Conservation (phyloP, 2,329 filamentous ascomycete genomes). For the Corinectria fuckeliana region DNA sequence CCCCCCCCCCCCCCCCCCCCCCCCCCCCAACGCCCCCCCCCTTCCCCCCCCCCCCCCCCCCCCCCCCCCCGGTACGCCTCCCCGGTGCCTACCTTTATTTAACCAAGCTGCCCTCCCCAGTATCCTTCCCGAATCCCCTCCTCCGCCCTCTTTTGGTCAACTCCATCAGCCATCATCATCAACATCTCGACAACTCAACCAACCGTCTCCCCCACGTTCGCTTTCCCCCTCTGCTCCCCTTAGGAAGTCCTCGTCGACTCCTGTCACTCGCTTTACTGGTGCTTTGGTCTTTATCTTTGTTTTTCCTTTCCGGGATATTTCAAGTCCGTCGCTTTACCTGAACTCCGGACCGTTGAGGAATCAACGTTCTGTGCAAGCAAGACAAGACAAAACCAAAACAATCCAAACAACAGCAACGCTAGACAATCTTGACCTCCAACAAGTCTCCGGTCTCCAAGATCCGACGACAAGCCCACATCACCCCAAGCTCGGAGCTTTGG, state of each 20-base stretch:
- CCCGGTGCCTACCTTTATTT: conserved; percentile 40
- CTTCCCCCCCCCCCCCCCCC: conserved; percentile 20
- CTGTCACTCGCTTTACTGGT: conserved; percentile 74
- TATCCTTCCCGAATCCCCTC: conserved; percentile 34
- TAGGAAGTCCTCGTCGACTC: conserved; percentile 78
- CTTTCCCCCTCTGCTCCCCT: conserved; percentile 52
- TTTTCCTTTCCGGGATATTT: conserved; percentile 41
- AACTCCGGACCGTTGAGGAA: conserved; percentile 27
- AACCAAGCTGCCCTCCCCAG: conserved; percentile 39
- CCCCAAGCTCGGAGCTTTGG: conserved; percentile 19
- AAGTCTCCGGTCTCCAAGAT: conserved; percentile 20
- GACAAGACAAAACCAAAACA: conserved; percentile 19
- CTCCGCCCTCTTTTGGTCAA: conserved; percentile 37
- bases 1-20: conserved; percentile 24
- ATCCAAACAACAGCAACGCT: conserved; percentile 19
- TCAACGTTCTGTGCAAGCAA: conserved; percentile 29
- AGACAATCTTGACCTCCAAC: conserved; percentile 14
- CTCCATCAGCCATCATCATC: conserved; percentile 36
- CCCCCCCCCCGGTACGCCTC: conserved; percentile 29
- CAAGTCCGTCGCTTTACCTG: conserved; percentile 25
- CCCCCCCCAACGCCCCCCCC: conserved; percentile 14
- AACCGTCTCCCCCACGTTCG: conserved; percentile 51
- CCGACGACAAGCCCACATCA: conserved; percentile 21
- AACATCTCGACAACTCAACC: conserved; percentile 34
- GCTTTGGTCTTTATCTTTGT: conserved; percentile 55